Percentiles rank a stretch among this genome's conserved stretches.
Conservation (phyloP, 2,329 filamentous ascomycete genomes). For the Drechslera avenae region DNA sequence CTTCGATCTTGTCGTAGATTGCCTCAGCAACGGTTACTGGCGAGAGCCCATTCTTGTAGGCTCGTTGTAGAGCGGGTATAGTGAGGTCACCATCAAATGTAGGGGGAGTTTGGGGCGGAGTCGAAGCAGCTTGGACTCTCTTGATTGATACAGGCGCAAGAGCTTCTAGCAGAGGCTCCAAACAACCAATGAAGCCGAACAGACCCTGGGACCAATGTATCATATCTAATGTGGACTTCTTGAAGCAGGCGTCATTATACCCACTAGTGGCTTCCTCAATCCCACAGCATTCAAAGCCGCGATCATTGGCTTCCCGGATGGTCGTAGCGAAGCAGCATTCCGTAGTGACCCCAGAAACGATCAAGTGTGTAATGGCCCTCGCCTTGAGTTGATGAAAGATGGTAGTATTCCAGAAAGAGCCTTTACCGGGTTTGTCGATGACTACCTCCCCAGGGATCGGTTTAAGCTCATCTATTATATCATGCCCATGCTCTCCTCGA, state of each 20-base stretch:
- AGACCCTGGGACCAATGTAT: constrained; percentile 59
- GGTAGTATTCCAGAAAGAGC: constrained; percentile 63
- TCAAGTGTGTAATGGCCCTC: constrained; percentile 62
- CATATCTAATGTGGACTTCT: constrained; percentile 56
- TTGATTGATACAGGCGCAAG: constrained; percentile 25
- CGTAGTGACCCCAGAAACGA: constrained; percentile 64
- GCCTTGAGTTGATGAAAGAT: constrained; percentile 60
- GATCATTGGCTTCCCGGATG: constrained; percentile 62
- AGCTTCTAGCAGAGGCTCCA: constrained; percentile 49
- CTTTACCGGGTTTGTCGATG: constrained; percentile 65
- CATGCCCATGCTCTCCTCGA: constrained; percentile 61
- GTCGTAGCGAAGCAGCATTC: constrained; percentile 65
- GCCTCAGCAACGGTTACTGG: constrained; percentile 53
- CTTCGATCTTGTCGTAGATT: constrained; percentile 55
- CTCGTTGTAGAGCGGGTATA: constrained; percentile 50
- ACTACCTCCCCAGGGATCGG: constrained; percentile 59
- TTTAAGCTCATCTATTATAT: constrained; percentile 60
- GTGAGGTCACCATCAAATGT: constrained; percentile 52
- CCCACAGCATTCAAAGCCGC: constrained; percentile 64
- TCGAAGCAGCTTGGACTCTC: constrained; percentile 3
- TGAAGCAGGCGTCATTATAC: constrained; percentile 55
- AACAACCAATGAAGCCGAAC: constrained; percentile 56
- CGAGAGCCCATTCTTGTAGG: constrained; percentile 53
- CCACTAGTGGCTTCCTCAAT: constrained; percentile 54
- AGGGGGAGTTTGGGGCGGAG: constrained; percentile 47